These are phyloP conservation scores for Vanrija pseudolonga DNA, from an alignment of 1,284 basidiomycete species.

Conservation along the genomic window DNA sequence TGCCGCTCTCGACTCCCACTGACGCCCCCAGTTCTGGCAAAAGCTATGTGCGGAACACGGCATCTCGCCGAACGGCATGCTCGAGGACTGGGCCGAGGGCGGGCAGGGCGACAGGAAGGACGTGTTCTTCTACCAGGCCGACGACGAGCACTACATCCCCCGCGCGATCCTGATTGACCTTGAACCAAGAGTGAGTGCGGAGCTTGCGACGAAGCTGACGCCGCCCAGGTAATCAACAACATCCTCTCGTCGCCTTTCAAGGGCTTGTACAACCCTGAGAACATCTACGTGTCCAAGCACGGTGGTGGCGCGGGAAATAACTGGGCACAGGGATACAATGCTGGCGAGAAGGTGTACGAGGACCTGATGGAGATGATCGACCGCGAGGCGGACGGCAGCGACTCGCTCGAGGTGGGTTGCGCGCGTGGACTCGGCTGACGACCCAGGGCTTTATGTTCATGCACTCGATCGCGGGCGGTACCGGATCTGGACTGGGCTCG, in stretches of 20 bases:
- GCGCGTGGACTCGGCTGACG: not conserved
- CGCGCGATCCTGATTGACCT: slow-evolving; percentile 93
- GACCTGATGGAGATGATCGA: slow-evolving; percentile 99
- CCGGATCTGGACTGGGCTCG: slow-evolving; percentile 95
- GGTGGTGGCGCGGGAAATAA: slow-evolving; percentile 99
- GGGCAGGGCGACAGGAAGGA: slow-evolving; percentile 86
- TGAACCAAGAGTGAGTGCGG: slow-evolving; percentile 78
- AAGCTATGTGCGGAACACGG: slow-evolving; percentile 93
- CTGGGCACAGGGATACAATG: slow-evolving; percentile 91
- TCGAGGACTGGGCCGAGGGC: slow-evolving; percentile 91
- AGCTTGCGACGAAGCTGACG: not conserved
- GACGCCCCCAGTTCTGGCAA: slow-evolving; percentile 74
- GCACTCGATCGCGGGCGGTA: slow-evolving; percentile 98
- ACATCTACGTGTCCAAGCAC: slow-evolving; percentile 91
- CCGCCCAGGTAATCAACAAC: slow-evolving; percentile 82
- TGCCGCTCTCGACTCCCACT: no score
- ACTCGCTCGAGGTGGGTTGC: slow-evolving; percentile 80
- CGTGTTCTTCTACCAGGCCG: slow-evolving; percentile 99
- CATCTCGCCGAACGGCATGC: slow-evolving; percentile 85
- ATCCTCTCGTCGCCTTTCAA: slow-evolving; percentile 90
- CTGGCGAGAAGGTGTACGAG: slow-evolving; percentile 89
- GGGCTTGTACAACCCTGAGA: slow-evolving; percentile 96
- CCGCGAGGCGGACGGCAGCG: slow-evolving; percentile 95
- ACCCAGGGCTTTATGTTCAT: slow-evolving; percentile 96
- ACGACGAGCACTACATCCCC: slow-evolving; percentile 99